These are phyloP conservation scores for Lolium perenne DNA, from an alignment of 176 grass and related monocot species.

Conservation along the genomic window DNA sequence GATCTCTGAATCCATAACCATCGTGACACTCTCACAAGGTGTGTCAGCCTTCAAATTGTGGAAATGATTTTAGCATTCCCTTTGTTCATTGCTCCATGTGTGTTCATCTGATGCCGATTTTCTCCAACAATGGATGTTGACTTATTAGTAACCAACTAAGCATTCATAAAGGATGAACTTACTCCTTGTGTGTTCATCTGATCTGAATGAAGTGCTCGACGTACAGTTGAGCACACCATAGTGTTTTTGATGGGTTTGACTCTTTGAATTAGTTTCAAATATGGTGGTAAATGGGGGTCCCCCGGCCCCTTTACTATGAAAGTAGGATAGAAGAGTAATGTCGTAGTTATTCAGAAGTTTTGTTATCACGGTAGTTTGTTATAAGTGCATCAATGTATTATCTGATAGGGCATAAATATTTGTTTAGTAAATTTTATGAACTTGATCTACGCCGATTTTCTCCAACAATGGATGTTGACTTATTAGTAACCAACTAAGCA, in stretches of 20 bases:
- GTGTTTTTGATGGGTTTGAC: background rate
- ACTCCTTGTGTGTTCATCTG: background rate
- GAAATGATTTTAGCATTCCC: background rate
- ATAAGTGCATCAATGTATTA: background rate
- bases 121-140: slow-evolving; percentile 11
- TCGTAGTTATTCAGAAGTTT: background rate
- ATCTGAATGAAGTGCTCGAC: background rate
- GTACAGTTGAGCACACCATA: background rate
- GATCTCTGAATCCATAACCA: background rate
- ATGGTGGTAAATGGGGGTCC: background rate
- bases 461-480: slow-evolving; percentile 8
- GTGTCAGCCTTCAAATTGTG: background rate
- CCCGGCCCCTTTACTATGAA: background rate
- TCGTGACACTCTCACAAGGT: slow-evolving; percentile 24
- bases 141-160: background rate
- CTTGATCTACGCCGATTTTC: slow-evolving; percentile 3
- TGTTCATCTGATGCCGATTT: background rate
- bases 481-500: background rate
- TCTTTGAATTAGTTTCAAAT: background rate
- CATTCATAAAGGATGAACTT: slow-evolving; percentile 12
- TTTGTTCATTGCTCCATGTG: background rate
- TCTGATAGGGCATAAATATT: background rate
- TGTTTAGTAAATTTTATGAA: background rate
- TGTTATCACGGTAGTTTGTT: background rate
- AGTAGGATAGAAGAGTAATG: background rate